These are phyloP conservation scores for Aspergillus sp. DNA, from an alignment of 2,329 filamentous ascomycete genomes.

Conservation along the genomic window DNA sequence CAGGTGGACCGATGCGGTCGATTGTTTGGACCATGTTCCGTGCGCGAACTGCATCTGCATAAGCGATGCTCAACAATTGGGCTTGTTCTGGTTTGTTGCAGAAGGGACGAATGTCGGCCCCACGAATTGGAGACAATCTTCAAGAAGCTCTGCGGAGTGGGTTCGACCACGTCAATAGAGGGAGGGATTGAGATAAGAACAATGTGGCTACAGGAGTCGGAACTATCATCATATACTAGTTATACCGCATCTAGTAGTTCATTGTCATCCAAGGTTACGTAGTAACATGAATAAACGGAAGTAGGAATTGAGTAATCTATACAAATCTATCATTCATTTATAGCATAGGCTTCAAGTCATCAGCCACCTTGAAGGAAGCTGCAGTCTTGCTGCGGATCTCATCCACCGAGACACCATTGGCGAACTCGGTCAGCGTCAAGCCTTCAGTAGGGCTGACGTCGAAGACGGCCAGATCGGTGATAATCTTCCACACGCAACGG, in stretches of 20 bases:
- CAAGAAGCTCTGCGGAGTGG: too few relatives aligned
- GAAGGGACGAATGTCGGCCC: too few relatives aligned
- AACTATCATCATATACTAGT: too few relatives aligned
- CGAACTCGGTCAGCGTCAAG: conserved; percentile 55
- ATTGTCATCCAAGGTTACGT: too few relatives aligned
- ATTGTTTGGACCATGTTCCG: conserved; percentile 85
- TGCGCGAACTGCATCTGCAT: conserved; percentile 47
- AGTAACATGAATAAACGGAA: too few relatives aligned
- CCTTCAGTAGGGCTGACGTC: conserved; percentile 60
- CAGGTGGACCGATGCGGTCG: conserved; percentile 85
- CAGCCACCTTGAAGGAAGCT: conserved; percentile 57
- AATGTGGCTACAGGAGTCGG: too few relatives aligned
- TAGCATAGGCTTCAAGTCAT: conserved; percentile 48
- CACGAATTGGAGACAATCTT: too few relatives aligned
- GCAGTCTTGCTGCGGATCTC: conserved; percentile 64
- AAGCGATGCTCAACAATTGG: not conserved
- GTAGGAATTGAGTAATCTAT: not conserved
- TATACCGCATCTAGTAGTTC: too few relatives aligned
- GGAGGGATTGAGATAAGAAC: too few relatives aligned
- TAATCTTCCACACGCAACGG: conserved; percentile 59
- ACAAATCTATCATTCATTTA: conserved; percentile 10
- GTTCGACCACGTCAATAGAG: too few relatives aligned
- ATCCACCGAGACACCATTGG: conserved; percentile 61
- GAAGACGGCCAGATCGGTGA: conserved; percentile 64
- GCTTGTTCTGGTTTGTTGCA: too few relatives aligned